Evolutionary conservation across 75 land plant genomes (phyloP).

Genomic region (Pinus albicaulis): DNA sequence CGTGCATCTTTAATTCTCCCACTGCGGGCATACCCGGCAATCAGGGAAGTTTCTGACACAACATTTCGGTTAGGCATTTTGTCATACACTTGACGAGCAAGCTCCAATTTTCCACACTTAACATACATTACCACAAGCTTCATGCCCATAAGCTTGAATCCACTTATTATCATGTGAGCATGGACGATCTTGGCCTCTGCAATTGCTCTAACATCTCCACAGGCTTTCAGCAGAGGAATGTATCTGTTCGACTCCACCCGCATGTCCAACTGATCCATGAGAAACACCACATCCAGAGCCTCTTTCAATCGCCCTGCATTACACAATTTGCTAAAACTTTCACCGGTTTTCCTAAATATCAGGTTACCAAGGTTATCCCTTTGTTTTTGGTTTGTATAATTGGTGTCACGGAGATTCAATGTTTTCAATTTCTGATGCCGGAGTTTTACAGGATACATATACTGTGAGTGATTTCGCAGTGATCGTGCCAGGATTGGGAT

Average conservation of each 20-base stretch:
- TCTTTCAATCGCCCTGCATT: not conserved
- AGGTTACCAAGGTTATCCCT: not conserved
- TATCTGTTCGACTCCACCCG: not conserved
- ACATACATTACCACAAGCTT: constrained; percentile 11
- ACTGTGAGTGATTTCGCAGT: not conserved
- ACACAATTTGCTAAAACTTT: not conserved
- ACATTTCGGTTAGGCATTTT: not conserved
- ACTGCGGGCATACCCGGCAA: constrained; percentile 51
- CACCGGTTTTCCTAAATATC: not conserved
- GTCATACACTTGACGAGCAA: constrained; percentile 16
- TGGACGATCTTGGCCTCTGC: constrained; percentile 11
- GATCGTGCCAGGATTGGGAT: not conserved
- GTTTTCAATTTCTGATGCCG: not conserved
- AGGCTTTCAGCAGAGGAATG: constrained; percentile 7
- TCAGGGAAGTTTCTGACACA: constrained; percentile 20
- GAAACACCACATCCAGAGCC: not conserved
- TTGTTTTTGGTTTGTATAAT: not conserved
- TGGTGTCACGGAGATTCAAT: not conserved
- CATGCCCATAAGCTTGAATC: constrained; percentile 1
- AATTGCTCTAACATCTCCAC: not conserved
- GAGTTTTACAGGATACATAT: not conserved
- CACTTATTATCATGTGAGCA: constrained; percentile 7
- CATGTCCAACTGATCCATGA: constrained; percentile 1
- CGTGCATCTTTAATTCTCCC: constrained; percentile 35
- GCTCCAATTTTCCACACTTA: constrained; percentile 5